These are phyloP conservation scores for Pythium pyrilobum DNA, from an alignment of 352 stramenopile species.

Conservation along the genomic window DNA sequence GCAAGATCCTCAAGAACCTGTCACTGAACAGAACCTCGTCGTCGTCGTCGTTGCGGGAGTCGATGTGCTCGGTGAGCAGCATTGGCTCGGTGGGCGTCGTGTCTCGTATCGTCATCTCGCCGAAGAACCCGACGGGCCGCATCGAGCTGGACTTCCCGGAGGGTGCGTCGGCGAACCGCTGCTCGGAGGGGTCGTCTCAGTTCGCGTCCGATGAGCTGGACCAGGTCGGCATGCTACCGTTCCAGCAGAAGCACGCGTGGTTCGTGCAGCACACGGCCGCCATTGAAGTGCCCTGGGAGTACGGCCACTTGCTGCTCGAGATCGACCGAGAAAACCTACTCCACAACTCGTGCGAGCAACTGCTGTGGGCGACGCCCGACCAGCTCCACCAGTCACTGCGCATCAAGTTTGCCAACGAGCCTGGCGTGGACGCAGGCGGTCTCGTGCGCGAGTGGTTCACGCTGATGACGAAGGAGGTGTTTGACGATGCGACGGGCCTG, in stretches of 20 bases:
- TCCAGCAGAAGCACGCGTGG: slow-evolving; percentile 87
- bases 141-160: slow-evolving; percentile 72
- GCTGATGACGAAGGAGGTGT: slow-evolving; percentile 86
- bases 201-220: slow-evolving; percentile 75
- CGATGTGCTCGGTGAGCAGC: slow-evolving; percentile 55
- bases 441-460: slow-evolving; percentile 91
- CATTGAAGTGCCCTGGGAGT: slow-evolving; percentile 85
- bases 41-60: slow-evolving; percentile 60
- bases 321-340: slow-evolving; percentile 87
- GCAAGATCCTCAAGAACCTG: slow-evolving; percentile 58
- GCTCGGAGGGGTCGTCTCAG: slow-evolving; percentile 42
- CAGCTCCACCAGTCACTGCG: slow-evolving; percentile 84
- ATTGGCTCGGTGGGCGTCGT: slow-evolving; percentile 67
- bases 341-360: slow-evolving; percentile 86
- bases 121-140: slow-evolving; percentile 63
- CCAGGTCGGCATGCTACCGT: slow-evolving; percentile 57
- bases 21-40: slow-evolving; percentile 34
- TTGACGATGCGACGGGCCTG: slow-evolving; percentile 77
- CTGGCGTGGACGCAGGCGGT: slow-evolving; percentile 87
- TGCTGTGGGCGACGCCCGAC: slow-evolving; percentile 76
- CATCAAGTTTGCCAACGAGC: slow-evolving; percentile 90
- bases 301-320: slow-evolving; percentile 79
- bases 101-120: slow-evolving; percentile 67
- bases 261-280: slow-evolving; percentile 83
- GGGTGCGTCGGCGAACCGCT: slow-evolving; percentile 46